Evolutionary conservation across 768 basidiomycete genomes (phyloP).

Genomic region (Mycena filopes): DNA sequence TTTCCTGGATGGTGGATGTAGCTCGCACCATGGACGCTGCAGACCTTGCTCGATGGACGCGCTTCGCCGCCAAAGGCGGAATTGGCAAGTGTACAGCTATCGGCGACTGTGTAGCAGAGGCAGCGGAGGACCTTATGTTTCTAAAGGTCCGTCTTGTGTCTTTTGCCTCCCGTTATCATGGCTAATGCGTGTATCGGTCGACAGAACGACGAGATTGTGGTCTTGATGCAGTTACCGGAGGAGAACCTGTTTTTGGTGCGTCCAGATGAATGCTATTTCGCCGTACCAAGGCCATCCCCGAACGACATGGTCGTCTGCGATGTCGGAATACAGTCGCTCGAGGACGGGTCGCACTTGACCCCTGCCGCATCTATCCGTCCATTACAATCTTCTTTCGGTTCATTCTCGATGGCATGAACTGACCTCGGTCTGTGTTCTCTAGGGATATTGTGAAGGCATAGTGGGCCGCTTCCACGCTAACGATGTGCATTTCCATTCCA

Average conservation of each 20-base stretch:
- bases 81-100: constrained; percentile 83
- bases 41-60: constrained; percentile 65
- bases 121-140: constrained; percentile 86
- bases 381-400: too few relatives aligned
- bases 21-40: constrained; percentile 24
- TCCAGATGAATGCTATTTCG: constrained; percentile 27
- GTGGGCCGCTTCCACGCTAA: constrained; percentile 76
- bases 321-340: not conserved
- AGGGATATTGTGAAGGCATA: constrained; percentile 92
- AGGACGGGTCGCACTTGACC: not conserved
- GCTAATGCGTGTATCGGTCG: constrained; percentile 9
- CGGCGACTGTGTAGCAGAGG: constrained; percentile 80
- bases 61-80: constrained; percentile 87
- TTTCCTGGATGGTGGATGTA: constrained; percentile 29
- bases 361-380: not conserved
- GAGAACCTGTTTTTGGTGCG: constrained; percentile 72
- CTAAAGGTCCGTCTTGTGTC: constrained; percentile 67
- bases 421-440: constrained; percentile 6
- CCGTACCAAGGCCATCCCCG: not conserved
- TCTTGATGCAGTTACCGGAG: constrained; percentile 74
- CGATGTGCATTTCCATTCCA: constrained; percentile 76
- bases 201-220: constrained; percentile 83
- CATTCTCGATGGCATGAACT: not conserved
- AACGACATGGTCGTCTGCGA: too few relatives aligned
- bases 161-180: not conserved